Conservation (phyloP, 2,329 filamentous ascomycete genomes). For the Mollisiaceae sp. region DNA sequence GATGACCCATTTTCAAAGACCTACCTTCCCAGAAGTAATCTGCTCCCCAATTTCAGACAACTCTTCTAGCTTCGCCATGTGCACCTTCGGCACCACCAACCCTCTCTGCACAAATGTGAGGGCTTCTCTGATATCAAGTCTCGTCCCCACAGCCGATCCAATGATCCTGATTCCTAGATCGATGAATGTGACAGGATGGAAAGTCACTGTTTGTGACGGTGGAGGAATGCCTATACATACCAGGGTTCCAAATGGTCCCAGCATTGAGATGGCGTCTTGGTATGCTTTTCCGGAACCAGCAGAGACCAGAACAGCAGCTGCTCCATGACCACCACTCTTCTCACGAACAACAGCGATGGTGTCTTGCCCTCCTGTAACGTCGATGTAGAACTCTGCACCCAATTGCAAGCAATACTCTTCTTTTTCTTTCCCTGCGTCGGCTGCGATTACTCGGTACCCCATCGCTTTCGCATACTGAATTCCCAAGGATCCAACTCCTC, state of each 20-base stretch:
- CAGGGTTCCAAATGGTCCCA: slow-evolving; percentile 25
- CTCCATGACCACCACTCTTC: slow-evolving; percentile 47
- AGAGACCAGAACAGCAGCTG: slow-evolving; percentile 61
- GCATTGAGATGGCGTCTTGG: slow-evolving; percentile 42
- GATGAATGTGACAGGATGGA: slow-evolving; percentile 47
- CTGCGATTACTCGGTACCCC: slow-evolving; percentile 28
- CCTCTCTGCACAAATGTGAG: slow-evolving; percentile 46
- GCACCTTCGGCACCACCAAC: slow-evolving; percentile 42
- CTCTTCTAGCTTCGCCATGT: slow-evolving; percentile 35
- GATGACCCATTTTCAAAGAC: not conserved
- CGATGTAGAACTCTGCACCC: slow-evolving; percentile 35
- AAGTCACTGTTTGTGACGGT: slow-evolving; percentile 31
- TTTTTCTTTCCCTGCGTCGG: slow-evolving; percentile 39
- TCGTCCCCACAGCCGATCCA: slow-evolving; percentile 46
- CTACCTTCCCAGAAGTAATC: slow-evolving; percentile 21
- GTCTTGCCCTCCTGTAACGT: slow-evolving; percentile 42
- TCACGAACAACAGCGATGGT: slow-evolving; percentile 22
- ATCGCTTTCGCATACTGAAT: slow-evolving; percentile 35
- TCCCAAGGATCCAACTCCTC: slow-evolving; percentile 34
- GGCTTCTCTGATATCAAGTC: slow-evolving; percentile 48
- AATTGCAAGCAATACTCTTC: slow-evolving; percentile 27
- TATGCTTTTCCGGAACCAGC: slow-evolving; percentile 53
- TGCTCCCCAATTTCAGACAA: slow-evolving; percentile 25
- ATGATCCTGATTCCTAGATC: slow-evolving; percentile 44
- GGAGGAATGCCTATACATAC: slow-evolving; percentile 34